Percentiles rank a stretch among this genome's conserved stretches.
Evolutionary conservation across 2,329 filamentous ascomycete species (phyloP).

Genomic region (Diaporthe aspalathi): DNA sequence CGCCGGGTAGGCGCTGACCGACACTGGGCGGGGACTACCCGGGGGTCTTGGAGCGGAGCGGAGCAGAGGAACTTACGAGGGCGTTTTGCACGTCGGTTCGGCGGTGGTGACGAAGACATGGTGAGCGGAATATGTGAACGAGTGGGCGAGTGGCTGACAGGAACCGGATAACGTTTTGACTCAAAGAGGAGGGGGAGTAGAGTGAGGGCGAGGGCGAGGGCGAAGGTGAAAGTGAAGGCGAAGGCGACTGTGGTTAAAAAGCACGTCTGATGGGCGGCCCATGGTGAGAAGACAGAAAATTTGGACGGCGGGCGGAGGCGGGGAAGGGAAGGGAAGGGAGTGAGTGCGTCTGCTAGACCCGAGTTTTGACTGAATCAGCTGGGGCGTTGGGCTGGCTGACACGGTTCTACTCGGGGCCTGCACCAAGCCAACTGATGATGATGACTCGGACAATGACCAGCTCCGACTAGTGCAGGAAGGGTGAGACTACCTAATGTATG

Average conservation of each 20-base stretch:
- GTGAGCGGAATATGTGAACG: not conserved
- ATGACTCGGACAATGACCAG: constrained; percentile 13
- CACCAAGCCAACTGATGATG: not conserved
- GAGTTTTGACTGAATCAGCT: not conserved
- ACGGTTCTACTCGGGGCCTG: not conserved
- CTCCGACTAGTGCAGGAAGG: not conserved
- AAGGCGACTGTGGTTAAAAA: not conserved
- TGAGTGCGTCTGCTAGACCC: not conserved
- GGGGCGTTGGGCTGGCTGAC: constrained; percentile 1
- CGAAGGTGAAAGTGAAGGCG: not conserved
- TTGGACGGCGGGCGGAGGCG: not conserved
- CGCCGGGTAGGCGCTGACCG: not conserved
- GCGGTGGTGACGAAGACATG: constrained; percentile 44
- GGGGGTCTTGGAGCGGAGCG: not conserved
- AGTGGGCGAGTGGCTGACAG: constrained; percentile 9
- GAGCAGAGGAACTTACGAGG: constrained; percentile 51
- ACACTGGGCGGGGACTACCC: not conserved
- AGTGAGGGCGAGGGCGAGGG: too few species aligned
- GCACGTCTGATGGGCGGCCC: not conserved
- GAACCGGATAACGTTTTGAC: not conserved
- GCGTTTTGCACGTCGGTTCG: constrained; percentile 55
- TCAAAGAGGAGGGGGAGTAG: not conserved
- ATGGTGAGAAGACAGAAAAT: not conserved
- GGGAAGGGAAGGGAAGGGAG: not conserved
- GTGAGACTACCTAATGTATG: too few species aligned